Percentiles rank a stretch among this genome's conserved stretches.
Conservation (phyloP, 2,329 filamentous ascomycete genomes). For the Talaromyces sp. region DNA sequence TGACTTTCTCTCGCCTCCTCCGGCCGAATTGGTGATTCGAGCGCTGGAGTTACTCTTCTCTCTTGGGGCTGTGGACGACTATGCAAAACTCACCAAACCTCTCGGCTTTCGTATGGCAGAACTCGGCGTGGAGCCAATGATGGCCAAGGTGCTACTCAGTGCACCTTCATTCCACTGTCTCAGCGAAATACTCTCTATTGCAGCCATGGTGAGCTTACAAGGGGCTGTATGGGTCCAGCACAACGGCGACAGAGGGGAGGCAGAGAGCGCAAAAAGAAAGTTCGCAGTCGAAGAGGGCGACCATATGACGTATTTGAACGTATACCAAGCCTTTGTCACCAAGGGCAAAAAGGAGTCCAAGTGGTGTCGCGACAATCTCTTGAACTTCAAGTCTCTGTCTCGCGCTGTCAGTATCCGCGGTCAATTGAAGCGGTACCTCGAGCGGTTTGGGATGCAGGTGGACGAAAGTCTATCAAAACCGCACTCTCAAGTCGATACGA, state of each 20-base stretch:
- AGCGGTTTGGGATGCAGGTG: conserved; percentile 71
- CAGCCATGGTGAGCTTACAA: conserved; percentile 86
- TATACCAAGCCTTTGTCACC: conserved; percentile 83
- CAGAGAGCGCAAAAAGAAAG: conserved; percentile 69
- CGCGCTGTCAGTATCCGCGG: conserved; percentile 79
- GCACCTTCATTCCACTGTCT: conserved; percentile 72
- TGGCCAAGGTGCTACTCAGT: conserved; percentile 78
- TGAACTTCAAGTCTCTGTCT: conserved; percentile 81
- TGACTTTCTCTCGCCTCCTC: conserved; percentile 80
- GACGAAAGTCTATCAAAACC: conserved; percentile 52
- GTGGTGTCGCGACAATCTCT: conserved; percentile 80
- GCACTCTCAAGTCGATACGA: conserved; percentile 25
- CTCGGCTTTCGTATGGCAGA: conserved; percentile 91
- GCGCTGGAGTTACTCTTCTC: conserved; percentile 85
- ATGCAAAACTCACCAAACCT: conserved; percentile 83
- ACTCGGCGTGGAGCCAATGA: conserved; percentile 89
- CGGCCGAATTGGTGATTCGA: conserved; percentile 75
- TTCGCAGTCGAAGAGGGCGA: conserved; percentile 94
- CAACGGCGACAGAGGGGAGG: conserved; percentile 68
- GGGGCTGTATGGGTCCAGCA: conserved; percentile 78
- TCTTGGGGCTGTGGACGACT: conserved; percentile 78
- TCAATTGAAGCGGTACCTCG: conserved; percentile 81
- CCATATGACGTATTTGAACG: conserved; percentile 85
- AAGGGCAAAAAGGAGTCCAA: conserved; percentile 75
- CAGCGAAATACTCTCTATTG: conserved; percentile 82